phyloP scores from a whole-genome alignment of 2,329 filamentous ascomycete genomes.

The Neonectria punicea region DNA sequence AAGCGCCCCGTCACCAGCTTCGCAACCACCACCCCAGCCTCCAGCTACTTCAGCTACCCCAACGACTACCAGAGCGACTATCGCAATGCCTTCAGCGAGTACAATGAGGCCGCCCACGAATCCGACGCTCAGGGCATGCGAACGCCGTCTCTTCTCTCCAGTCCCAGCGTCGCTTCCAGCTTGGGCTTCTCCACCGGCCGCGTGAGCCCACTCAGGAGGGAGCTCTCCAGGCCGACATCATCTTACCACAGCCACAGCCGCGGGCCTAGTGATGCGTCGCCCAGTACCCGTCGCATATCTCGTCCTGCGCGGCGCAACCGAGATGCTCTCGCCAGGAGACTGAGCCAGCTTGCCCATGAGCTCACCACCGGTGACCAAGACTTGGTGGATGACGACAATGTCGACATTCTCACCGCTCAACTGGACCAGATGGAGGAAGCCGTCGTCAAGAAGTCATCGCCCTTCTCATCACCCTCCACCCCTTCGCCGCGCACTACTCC shows the following conservation, averaged over 20 bases:
- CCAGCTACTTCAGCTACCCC: constrained; percentile 38
- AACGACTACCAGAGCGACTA: constrained; percentile 39
- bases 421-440: constrained; percentile 48
- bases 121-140: constrained; percentile 37
- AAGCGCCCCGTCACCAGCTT: constrained; percentile 32
- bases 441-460: constrained; percentile 36
- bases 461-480: constrained; percentile 35
- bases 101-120: constrained; percentile 34
- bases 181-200: constrained; percentile 45
- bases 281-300: constrained; percentile 32
- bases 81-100: constrained; percentile 40
- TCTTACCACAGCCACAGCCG: constrained; percentile 33
- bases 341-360: constrained; percentile 53
- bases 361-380: constrained; percentile 48
- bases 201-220: constrained; percentile 46
- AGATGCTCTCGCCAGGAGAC: constrained; percentile 56
- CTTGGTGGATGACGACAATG: constrained; percentile 48
- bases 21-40: constrained; percentile 35
- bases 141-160: constrained; percentile 46
- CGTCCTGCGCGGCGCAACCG: constrained; percentile 32
- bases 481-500: constrained; percentile 32
- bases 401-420: constrained; percentile 52
- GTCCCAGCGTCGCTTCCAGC: constrained; percentile 49
- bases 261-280: constrained; percentile 38
- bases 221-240: constrained; percentile 39